Conservation (phyloP, 768 basidiomycete species). For the Phylloporus rhodoxanthus region DNA sequence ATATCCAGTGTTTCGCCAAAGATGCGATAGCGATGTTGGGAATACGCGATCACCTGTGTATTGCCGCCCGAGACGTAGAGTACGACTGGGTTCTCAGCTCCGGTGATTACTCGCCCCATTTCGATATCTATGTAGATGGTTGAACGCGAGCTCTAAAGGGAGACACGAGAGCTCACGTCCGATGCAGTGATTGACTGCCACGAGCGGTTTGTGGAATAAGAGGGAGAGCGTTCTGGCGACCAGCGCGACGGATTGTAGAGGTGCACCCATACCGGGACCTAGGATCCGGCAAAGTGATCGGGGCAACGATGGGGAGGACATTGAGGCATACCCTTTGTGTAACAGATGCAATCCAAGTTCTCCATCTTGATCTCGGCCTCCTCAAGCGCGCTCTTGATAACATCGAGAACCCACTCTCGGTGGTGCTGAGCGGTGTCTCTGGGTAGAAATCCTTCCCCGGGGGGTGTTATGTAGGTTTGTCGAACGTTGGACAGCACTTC, state of each 20-base stretch:
- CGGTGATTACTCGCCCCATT: slow-evolving; percentile 94
- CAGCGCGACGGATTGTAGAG: slow-evolving; percentile 88
- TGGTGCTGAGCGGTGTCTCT: slow-evolving; percentile 95
- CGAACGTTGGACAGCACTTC: slow-evolving; percentile 86
- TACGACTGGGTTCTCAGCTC: slow-evolving; percentile 91
- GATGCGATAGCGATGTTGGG: slow-evolving; percentile 93
- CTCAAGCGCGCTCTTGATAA: slow-evolving; percentile 71
- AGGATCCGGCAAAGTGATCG: background rate
- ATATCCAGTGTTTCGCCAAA: slow-evolving; percentile 99
- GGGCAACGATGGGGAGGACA: background rate
- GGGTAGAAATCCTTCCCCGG: slow-evolving; percentile 96
- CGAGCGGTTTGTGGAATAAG: slow-evolving; percentile 82
- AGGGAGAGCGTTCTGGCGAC: slow-evolving; percentile 89
- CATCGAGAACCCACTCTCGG: slow-evolving; percentile 81
- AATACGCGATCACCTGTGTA: slow-evolving; percentile 98
- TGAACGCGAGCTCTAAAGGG: background rate
- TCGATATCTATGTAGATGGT: slow-evolving; percentile 72
- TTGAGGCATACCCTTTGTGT: slow-evolving; percentile 78
- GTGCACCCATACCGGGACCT: slow-evolving; percentile 99
- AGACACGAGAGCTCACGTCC: slow-evolving; percentile 61
- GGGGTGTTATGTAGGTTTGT: slow-evolving; percentile 98
- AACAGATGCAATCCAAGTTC: slow-evolving; percentile 92
- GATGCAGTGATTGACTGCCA: slow-evolving; percentile 98
- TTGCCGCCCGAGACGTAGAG: slow-evolving; percentile 98
- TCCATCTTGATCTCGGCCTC: slow-evolving; percentile 65